Evolutionary conservation across 352 stramenopile genomes (phyloP).

Genomic region (Globisporangium uncinulatum): DNA sequence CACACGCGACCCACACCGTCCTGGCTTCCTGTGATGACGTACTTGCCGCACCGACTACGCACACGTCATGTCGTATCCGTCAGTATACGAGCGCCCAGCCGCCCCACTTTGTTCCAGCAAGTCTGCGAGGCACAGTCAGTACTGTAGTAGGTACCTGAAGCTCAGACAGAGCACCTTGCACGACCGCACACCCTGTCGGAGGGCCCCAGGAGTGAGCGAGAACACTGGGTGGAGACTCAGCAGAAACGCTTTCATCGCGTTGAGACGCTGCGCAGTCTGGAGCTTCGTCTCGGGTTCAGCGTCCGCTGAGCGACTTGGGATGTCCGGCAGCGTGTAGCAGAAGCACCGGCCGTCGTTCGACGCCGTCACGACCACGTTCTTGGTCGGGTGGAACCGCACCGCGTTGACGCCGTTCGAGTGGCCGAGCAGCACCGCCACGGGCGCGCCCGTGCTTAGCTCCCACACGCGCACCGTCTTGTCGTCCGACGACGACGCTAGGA

Average conservation of each 20-base stretch:
- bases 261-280: constrained; percentile 72
- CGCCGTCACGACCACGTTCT: constrained; percentile 88
- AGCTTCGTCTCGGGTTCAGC: constrained; percentile 52
- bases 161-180: constrained; percentile 72
- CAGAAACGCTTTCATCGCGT: constrained; percentile 66
- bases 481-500: constrained; percentile 83
- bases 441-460: constrained; percentile 78
- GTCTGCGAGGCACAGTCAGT: not conserved
- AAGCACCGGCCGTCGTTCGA: constrained; percentile 91
- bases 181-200: constrained; percentile 43
- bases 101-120: not conserved
- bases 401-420: constrained; percentile 86
- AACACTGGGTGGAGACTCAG: constrained; percentile 77
- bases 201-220: constrained; percentile 56
- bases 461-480: constrained; percentile 88
- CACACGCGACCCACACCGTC: constrained; percentile 92
- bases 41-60: constrained; percentile 78
- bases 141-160: constrained; percentile 26
- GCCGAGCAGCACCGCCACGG: constrained; percentile 79
- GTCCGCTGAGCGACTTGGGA: constrained; percentile 33
- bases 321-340: constrained; percentile 86
- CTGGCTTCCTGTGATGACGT: constrained; percentile 90
- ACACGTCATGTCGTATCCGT: not conserved
- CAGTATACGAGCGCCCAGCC: not conserved
- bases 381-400: constrained; percentile 79